Percentiles rank a stretch among this genome's conserved stretches.
phyloP scores from a whole-genome alignment of 1,284 basidiomycete genomes.

The Rhodotorula sp. region DNA sequence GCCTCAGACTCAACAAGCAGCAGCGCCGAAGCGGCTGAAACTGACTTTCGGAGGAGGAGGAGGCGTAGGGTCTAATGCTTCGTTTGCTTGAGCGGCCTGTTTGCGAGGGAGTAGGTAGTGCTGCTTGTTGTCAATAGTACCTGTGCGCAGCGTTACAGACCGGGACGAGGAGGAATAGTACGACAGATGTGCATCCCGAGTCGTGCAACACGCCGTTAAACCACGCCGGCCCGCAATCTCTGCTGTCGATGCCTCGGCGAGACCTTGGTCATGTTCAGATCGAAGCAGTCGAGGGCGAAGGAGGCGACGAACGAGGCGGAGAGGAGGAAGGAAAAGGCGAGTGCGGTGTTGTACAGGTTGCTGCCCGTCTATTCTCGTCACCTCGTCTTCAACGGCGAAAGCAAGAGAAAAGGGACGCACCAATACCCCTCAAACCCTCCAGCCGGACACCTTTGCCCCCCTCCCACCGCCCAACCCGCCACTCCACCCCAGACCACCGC shows the following conservation, averaged over 20 bases:
- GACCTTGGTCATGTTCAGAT: background rate
- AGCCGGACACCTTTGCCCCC: background rate
- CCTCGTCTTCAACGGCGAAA: too few relatives aligned
- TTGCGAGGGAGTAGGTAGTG: background rate
- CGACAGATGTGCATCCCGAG: background rate
- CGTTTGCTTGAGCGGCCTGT: background rate
- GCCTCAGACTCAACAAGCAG: background rate
- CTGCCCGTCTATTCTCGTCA: background rate
- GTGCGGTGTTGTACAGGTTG: conserved; percentile 18
- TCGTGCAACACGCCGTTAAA: background rate
- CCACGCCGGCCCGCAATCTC: background rate
- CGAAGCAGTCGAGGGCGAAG: conserved; percentile 2
- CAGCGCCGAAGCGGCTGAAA: conserved; percentile 7
- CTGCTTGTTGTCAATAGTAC: background rate
- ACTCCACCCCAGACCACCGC: background rate
- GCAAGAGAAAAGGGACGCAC: background rate
- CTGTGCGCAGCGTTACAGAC: background rate
- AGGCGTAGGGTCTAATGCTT: background rate
- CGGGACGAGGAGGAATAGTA: too few relatives aligned
- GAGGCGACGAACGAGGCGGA: conserved; percentile 2
- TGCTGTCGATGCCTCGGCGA: conserved; percentile 8
- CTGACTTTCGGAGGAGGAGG: conserved; percentile 15
- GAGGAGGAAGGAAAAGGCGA: conserved; percentile 10
- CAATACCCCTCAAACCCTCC: conserved; percentile 14
- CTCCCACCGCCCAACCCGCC: background rate